Evolutionary conservation across 495 filamentous ascomycete species (phyloP), one percentile per base, ranked within the genome.

Genomic region (Thozetella sp.): DNA sequence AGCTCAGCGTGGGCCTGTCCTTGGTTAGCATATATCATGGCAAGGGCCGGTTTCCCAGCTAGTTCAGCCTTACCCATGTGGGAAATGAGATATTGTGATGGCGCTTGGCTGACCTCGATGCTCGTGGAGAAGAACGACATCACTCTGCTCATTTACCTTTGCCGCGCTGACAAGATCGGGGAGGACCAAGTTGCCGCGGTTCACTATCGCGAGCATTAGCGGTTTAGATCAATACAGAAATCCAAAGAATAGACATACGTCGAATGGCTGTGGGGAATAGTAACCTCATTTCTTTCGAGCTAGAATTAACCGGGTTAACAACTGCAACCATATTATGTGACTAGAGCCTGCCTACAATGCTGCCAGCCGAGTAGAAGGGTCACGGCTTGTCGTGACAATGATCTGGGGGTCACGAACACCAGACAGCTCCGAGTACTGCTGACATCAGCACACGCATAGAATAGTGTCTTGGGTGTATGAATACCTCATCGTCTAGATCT

Each of bases 91-190:
- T 50, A 97, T 80, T 15, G 93, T 97, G 54, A 98, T 77, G 4
- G 92, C 93, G 12, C 93, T 97, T 2, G 95, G 94, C 2, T 89
- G 92, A 67, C 95, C 93, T 64, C 95, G 87, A 75, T 99, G 94
- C 71, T 98, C 94, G 72, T 97, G 93, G 4, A 97, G 84, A 22
- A 97, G 85, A 34, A 97, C 77, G 60, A 98, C 80, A 72, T 99
- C 95, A 26, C 87, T 90, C 15, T 97, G 80, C 15, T 90, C 86
- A 3, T 90, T 88, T 43, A 87, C 81, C 60, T 90, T 88, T 22
- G 93, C 93, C 59, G 90, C 92, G 17, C 81, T 78, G 25, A 97
- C 92, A 12, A 98, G 83, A 55, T 93, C 92, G 2, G 90, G 90
- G 1, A 98, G 81, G 59, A 98, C 85, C 12, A 94, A 83, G 59